Evolutionary conservation across 2,329 filamentous ascomycete species (phyloP).

Genomic region (Dactylella cylindrospora): DNA sequence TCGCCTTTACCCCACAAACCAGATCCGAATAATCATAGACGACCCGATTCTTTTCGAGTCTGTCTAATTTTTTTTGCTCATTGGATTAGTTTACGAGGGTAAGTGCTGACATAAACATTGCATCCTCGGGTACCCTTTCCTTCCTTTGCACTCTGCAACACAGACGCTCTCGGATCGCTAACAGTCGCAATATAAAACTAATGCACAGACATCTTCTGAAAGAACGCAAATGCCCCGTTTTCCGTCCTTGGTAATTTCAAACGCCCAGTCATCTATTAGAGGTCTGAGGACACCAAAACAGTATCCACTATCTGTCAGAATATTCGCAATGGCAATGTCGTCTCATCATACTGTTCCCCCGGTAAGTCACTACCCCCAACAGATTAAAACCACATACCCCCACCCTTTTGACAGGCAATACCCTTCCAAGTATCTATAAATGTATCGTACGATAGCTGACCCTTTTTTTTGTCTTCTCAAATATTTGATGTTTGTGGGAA

Average conservation of each 20-base stretch:
- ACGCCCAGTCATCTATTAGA: slow-evolving; percentile 31
- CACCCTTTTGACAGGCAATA: slow-evolving; percentile 4
- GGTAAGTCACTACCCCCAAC: slow-evolving; percentile 23
- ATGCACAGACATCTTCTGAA: slow-evolving; percentile 40
- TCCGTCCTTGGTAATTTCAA: slow-evolving; percentile 43
- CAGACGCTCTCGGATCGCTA: too few relatives aligned
- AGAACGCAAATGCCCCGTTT: slow-evolving; percentile 41
- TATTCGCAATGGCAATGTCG: slow-evolving; percentile 42
- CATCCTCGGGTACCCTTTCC: too few relatives aligned
- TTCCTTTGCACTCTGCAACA: too few relatives aligned
- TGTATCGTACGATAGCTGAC: background rate
- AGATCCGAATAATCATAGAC: too few relatives aligned
- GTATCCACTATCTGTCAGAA: slow-evolving; percentile 37
- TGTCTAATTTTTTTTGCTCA: too few relatives aligned
- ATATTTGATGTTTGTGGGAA: slow-evolving; percentile 22
- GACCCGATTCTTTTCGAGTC: too few relatives aligned
- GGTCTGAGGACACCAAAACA: slow-evolving; percentile 41
- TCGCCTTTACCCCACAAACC: too few relatives aligned
- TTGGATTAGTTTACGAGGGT: too few relatives aligned
- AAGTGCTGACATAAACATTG: too few relatives aligned
- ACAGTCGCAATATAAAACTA: slow-evolving; percentile 40
- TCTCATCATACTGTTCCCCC: slow-evolving; percentile 36
- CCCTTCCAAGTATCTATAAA: background rate
- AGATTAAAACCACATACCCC: slow-evolving; percentile 13
- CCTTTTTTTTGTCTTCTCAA: background rate